Base-by-base conservation (phyloP, 768 basidiomycete genomes). In the Lactarius evosmus region DNA sequence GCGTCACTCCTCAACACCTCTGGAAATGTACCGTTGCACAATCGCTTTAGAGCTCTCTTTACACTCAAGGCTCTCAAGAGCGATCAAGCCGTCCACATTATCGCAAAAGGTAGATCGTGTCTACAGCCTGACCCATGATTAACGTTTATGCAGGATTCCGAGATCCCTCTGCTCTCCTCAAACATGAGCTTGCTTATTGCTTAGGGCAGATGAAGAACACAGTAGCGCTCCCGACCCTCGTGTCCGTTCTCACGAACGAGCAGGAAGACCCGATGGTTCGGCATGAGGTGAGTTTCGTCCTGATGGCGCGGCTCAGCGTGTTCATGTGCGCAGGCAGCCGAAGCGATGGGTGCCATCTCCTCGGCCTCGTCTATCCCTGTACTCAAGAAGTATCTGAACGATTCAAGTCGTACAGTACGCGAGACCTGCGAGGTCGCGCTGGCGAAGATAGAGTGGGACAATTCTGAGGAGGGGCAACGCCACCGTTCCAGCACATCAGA, bases 361-460 rank as follows among this genome's bases (percentile, higher is more conserved):
- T 79, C 85, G 25, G 70, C 79, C 2, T 68, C 75, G 0, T 91
- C 93, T 17, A 71, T 95, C 12, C 82, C 86, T 3, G 73, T 94
- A 61, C 81, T 99, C 40, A 76, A 78, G 60, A 80, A 88, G 74
- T 95, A 88, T 76, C 75, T 90, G 34, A 73, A 77, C 59, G 93
- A 98, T 78, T 71, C 83, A 11, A 83, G 89, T 66, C 80, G 85
- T 53, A 84, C 85, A 41, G 90, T 96, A 0, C 83, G 94, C 38
- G 97, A 99, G 78, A 99, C 97, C 0, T 98, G 95, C 75, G 94
- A 98, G 76, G 95, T 99, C 65, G 97, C 97, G 1, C 83, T 98
- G 46, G 92, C 87, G 7, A 97, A 94, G 80, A 95, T 99, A 63
- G 83, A 91, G 70, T 98, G 91, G 89, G 94, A 98, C 68, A 81